Evolutionary conservation across 2,329 filamentous ascomycete genomes (phyloP), one percentile per base, ranked within the genome.

Genomic region (Curvularia hawaiiensis): DNA sequence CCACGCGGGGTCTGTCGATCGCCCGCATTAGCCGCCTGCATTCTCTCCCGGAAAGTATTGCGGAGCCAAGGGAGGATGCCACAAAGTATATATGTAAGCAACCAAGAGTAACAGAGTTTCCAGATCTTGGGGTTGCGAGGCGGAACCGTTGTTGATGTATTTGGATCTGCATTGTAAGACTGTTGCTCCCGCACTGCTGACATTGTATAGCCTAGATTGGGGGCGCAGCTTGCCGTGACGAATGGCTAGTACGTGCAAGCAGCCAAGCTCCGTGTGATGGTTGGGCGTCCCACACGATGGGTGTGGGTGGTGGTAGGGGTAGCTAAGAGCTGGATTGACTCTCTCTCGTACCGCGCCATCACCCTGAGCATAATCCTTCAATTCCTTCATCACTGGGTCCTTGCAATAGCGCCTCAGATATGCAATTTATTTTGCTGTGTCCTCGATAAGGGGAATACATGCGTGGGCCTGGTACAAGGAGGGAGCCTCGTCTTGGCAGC

Each of bases 1-100:
- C 47, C 56, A 56, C 58, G 55, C 67, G 66, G 66, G 60, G 58
- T 62, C 62, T 48, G 65, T 64, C 70, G 66, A 71, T 67, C 66
- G 65, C 59, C 63, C 53, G 69, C 68, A 65, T 58, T 68, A 68
- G 67, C 59, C 60, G 52, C 59, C 64, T 70, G 68, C 67, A 69
- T 45, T 58, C 50, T 48, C 44, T 58, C 39, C 68, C 64, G 60
- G 56, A 63, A 66, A 56, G 52, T 56, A 65, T 67, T 49, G 61
- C 61, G 61, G 54, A 59, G 58, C 50, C 16, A 26, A 26, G 40
- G 40, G 35, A 16, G 16, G 35, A 35, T 35, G 14, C 33, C 12
- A 35, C 33, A 35, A 16, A 26, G 9, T 16, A 43, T 43, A 45
- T 56, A 57, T 43, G 47, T 56, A 57, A 56, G 58, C 48, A 58